Base-by-base conservation (phyloP, 1,284 basidiomycete species). In the Puccinia novopanici region DNA sequence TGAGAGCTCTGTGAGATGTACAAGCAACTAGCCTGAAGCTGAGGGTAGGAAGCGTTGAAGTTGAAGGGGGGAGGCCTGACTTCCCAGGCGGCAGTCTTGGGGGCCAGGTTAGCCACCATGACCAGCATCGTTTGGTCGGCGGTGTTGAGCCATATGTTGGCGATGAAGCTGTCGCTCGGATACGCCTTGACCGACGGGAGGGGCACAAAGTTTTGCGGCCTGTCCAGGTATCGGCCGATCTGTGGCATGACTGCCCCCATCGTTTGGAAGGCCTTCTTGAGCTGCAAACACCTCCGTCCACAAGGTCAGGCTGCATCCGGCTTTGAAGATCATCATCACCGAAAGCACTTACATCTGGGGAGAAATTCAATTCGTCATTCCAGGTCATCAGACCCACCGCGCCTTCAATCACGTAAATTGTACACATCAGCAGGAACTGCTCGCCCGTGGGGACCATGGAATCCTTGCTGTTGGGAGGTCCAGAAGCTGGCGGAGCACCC, bases 391-490 rank as follows among this genome's bases (percentile, higher is more conserved):
- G 45, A 37, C 77, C 77, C n/a, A 80, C 77, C 19, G 70, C 77
- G 17, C 77, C 77, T 80, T 80, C 77, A 8, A 80, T 80, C 27
- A 80, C 40, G 52, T 80, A 80, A 48, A 80, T 73, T 9, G 77
- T 65, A 57, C 77, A 63, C 67, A 70, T 80, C 19, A 71, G 50
- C 12, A 80, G 45, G 61, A 61, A 73, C 27, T 80, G 68, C 52
- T 80, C 45, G 13, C 70, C 77, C 27, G 68, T 80, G 2, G 77
- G 77, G 17, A 37, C 42, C n/a, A 54, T 67, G 40, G n/a, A n/a
- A n/a, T n/a, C n/a, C n/a, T 6, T 15, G 34, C 42, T 67, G 52
- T 37, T 57, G 6, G 30, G 50, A n/a, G 27, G 17, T 34, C 57
- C 15, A 48, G 19, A 12, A 13, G 76, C 76, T 73, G 73, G 77